Evolutionary conservation across 176 grass and related monocot genomes (phyloP).

Genomic region (Poa annua): DNA sequence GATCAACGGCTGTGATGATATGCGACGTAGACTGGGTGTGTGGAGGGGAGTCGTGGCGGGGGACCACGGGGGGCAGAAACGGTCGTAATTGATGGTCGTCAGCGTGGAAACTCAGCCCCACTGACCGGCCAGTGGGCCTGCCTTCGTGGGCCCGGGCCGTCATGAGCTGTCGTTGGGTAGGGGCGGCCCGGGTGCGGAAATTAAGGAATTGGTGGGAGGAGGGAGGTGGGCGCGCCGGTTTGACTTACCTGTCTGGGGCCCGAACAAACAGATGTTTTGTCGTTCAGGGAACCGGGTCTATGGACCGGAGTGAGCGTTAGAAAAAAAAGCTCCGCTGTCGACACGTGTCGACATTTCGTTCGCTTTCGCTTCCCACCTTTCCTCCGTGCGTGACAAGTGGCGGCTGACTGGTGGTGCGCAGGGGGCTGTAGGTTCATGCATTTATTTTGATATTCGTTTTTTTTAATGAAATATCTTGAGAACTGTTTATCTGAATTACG

Average conservation of each 20-base stretch:
- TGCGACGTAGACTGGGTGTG: neutral
- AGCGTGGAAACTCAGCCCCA: neutral
- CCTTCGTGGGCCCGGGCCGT: accelerated
- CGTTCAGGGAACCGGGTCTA: neutral
- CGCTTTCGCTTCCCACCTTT: too few species aligned
- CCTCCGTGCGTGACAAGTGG: too few species aligned
- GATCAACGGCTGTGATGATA: neutral
- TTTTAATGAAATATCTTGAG: too few species aligned
- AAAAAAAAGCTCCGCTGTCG: too few species aligned
- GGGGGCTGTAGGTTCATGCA: too few species aligned
- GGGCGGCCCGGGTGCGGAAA: neutral
- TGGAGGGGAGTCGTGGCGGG: neutral
- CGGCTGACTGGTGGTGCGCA: too few species aligned
- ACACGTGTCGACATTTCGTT: too few species aligned
- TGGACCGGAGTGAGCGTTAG: neutral
- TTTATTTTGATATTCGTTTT: too few species aligned
- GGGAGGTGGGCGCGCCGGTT: constrained; percentile 36
- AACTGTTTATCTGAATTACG: too few species aligned
- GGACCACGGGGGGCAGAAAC: neutral
- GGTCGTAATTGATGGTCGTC: constrained; percentile 26
- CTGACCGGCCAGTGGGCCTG: neutral
- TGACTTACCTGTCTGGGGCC: constrained; percentile 31
- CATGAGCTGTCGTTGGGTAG: neutral
- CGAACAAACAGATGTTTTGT: neutral
- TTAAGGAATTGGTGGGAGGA: constrained; percentile 30